These are phyloP conservation scores for Saccharomycopsis synnaedendra DNA, from an alignment of 805 yeast genomes.

Conservation along the genomic window DNA sequence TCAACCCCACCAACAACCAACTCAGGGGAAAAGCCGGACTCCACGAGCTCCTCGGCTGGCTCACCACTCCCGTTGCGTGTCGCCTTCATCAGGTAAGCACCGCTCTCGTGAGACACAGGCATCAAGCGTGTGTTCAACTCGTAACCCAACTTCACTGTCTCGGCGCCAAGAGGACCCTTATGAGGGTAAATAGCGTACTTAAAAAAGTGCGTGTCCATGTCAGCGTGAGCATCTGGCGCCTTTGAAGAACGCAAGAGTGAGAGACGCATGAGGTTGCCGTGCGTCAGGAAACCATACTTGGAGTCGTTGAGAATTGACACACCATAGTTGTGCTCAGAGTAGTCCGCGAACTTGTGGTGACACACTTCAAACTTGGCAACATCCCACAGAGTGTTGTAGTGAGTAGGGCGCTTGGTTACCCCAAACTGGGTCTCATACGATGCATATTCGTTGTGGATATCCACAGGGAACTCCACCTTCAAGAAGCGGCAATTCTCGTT, in stretches of 20 bases:
- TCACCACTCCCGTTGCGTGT: conserved; percentile 10
- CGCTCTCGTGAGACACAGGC: conserved; percentile 4
- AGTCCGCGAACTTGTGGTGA: conserved; percentile 88
- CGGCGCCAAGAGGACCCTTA: conserved; percentile 46
- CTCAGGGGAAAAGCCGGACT: conserved; percentile 18
- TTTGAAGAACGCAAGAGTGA: conserved; percentile 85
- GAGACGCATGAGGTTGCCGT: conserved; percentile 84
- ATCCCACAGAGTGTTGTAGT: conserved; percentile 92
- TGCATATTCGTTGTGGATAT: conserved; percentile 64
- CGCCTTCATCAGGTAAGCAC: conserved; percentile 6
- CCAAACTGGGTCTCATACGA: conserved; percentile 94
- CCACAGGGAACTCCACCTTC: conserved; percentile 92
- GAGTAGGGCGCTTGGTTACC: conserved; percentile 83
- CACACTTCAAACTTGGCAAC: conserved; percentile 94
- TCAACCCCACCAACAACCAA: conserved; percentile 22
- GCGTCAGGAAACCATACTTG: conserved; percentile 88
- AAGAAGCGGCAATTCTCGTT: conserved; percentile 77
- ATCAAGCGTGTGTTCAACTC: conserved; percentile 54
- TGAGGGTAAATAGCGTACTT: conserved; percentile 83
- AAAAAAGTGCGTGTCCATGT: conserved; percentile 80
- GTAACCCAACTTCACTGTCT: conserved; percentile 64
- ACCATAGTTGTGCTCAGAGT: conserved; percentile 79
- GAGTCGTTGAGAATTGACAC: conserved; percentile 73
- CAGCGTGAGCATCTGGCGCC: conserved; percentile 91
- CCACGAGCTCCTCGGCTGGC: conserved; percentile 16